Percentiles rank a stretch among this genome's conserved stretches.
phyloP scores from a whole-genome alignment of 176 grass and related monocot genomes.

The Rhynchospora tenuis region DNA sequence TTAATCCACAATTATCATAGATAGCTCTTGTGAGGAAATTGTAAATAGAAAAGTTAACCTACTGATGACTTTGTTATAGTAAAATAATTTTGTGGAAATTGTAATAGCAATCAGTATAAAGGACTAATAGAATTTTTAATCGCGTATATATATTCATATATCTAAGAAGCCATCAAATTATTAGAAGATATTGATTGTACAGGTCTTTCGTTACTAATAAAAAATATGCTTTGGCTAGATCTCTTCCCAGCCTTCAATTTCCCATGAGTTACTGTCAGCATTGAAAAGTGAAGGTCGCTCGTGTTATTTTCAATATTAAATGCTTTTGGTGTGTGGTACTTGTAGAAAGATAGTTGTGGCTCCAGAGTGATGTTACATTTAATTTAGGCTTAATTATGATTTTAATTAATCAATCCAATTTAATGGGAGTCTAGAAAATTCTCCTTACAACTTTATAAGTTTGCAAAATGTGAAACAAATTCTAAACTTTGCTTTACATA shows the following conservation, averaged over 20 bases:
- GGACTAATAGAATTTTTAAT: background rate
- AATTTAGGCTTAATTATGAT: background rate
- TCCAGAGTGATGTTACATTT: background rate
- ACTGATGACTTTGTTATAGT: background rate
- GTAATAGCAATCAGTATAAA: background rate
- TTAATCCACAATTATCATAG: background rate
- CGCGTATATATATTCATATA: background rate
- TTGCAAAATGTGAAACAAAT: background rate
- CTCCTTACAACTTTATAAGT: background rate
- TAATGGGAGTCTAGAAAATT: background rate
- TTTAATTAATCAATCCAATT: background rate
- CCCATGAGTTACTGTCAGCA: background rate
- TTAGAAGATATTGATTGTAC: background rate
- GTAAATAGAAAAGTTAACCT: background rate
- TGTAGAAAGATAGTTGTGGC: background rate
- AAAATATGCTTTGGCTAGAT: background rate
- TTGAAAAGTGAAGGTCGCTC: background rate
- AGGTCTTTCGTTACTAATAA: background rate
- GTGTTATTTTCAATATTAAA: background rate
- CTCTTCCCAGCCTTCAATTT: background rate
- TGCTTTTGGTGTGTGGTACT: background rate
- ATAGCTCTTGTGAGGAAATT: background rate
- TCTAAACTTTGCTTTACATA: background rate
- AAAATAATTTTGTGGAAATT: background rate
- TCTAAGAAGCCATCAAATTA: background rate